These are phyloP conservation scores for Magnusiomyces fungicola DNA, from an alignment of 1,139 yeast genomes.

Conservation along the genomic window DNA sequence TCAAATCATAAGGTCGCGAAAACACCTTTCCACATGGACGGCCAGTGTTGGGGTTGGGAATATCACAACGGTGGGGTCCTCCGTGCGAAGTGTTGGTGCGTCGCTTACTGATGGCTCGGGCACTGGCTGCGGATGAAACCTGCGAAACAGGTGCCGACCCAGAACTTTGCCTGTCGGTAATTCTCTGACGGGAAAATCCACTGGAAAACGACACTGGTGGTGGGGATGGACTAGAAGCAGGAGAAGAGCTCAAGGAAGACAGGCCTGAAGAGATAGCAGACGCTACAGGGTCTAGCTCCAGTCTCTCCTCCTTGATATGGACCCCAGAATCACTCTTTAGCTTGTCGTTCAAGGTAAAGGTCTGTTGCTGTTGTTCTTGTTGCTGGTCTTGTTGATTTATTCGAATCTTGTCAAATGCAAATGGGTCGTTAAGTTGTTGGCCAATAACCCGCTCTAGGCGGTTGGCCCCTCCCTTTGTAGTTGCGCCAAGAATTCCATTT, in stretches of 20 bases:
- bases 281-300: no score
- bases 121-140: no score
- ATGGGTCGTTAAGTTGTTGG: background rate
- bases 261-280: background rate
- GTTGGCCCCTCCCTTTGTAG: background rate
- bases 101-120: background rate
- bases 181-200: no score
- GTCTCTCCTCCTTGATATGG: no score
- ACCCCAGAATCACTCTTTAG: no score
- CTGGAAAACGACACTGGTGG: no score
- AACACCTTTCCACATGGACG: conserved; percentile 72
- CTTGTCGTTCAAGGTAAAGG: background rate
- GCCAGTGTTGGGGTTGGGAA: conserved; percentile 54
- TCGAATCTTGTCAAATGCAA: background rate
- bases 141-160: no score
- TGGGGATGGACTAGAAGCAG: background rate
- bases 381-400: no score
- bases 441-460: background rate
- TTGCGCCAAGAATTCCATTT: background rate
- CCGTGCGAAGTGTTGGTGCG: conserved; percentile 18
- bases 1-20: conserved; percentile 88
- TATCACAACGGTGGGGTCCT: conserved; percentile 49
- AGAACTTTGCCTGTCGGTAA: no score
- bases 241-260: background rate
- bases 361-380: background rate